Base-by-base conservation (phyloP, 306 rosid species). In the Cucurbita moschata region DNA sequence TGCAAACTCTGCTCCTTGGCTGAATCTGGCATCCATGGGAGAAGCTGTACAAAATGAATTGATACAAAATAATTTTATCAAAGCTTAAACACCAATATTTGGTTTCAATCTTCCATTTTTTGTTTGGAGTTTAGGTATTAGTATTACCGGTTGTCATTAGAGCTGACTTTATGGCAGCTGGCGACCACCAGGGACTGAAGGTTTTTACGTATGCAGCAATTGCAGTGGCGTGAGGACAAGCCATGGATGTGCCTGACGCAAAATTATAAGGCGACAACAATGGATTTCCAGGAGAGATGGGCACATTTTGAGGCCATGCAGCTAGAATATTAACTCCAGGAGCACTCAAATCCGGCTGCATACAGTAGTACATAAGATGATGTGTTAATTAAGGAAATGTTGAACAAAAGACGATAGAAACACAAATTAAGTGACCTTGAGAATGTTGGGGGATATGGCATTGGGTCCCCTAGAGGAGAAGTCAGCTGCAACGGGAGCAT, bases 381-480 rank as follows among this genome's bases (percentile, higher is more conserved):
- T 30, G 35, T 30, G 35, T 30, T 30, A 30, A 30, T 2, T 30
- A 30, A 30, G 35, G 35, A 30, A 30, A 0, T 30, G 35, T 30
- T 30, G 35, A 30, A 30, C 4, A 30, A 30, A 30, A 30, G 35
- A 30, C 35, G 35, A 30, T 30, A 30, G 35, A 30, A 30, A 30
- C 35, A 30, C 35, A 30, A 30, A 30, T 30, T 30, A 30, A 30
- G 35, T 30, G 4, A 30, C 87, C 86, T 85, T 85, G n/a, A 87
- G 92, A 76, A 79, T 79, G 63, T 82, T 75, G 8, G 78, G 81
- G 0, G 83, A 74, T 50, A 19, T 1, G 35, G 77, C 85, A 60
- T 77, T 87, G 7, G 92, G 92, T 52, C 96, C 95, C 61, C 89
- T 83, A 1, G 95, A 82, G n/a, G 96, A 89, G 56, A 77, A 66